Evolutionary conservation across 75 land plant genomes (phyloP).

Genomic region (Larix kaempferi): DNA sequence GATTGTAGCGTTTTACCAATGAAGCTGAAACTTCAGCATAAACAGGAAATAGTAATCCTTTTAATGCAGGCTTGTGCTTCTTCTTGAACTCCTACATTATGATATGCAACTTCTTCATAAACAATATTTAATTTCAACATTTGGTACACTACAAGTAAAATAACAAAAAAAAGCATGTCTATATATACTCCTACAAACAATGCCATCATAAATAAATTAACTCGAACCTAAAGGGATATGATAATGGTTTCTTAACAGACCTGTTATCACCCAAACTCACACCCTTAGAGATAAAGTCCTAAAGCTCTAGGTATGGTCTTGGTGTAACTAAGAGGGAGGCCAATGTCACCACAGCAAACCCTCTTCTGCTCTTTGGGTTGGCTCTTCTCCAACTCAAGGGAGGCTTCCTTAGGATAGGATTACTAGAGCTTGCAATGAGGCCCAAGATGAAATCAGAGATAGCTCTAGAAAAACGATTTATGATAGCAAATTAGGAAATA

Average conservation of each 20-base stretch:
- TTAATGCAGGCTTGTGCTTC: constrained; percentile 51
- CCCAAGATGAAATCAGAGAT: no score
- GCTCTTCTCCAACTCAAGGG: no score
- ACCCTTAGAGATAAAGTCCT: no score
- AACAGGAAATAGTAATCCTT: constrained; percentile 43
- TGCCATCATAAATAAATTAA: neutral
- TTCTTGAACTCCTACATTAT: constrained; percentile 48
- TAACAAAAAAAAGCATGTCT: neutral
- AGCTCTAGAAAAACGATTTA: no score
- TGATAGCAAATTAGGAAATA: no score
- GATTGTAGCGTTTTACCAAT: constrained; percentile 35
- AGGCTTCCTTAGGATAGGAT: no score
- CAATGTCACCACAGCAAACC: no score
- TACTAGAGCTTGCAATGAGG: no score
- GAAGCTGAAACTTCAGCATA: constrained; percentile 48
- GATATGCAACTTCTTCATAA: neutral
- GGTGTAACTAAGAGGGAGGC: no score
- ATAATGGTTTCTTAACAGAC: neutral
- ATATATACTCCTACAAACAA: neutral
- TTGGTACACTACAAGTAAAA: neutral
- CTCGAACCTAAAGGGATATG: neutral
- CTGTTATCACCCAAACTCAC: no score
- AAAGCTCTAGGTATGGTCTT: no score
- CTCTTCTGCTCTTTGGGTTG: no score
- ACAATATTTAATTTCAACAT: neutral